Evolutionary conservation across 768 basidiomycete genomes (phyloP), one percentile per base, ranked within the genome.

Genomic region (Hygrophorus russula): DNA sequence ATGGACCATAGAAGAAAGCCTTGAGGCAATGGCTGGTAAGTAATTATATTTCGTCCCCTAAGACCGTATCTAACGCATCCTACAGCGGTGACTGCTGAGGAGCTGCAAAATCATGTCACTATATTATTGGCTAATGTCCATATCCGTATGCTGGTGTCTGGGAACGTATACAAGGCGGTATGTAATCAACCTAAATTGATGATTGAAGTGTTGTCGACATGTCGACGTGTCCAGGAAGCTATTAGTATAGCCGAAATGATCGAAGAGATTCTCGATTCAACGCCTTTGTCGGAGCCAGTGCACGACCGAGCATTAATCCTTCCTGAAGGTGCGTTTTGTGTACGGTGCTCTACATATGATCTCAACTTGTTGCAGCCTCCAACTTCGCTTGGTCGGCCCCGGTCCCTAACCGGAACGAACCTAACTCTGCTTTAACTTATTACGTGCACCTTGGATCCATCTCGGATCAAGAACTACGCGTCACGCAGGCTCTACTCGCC

Each of bases 391-490:
- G 78, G 70, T 67, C 76, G 5, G 54, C 73, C 2, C 68, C 70
- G 2, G 75, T 94, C 18, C 78, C 80, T 3, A 97, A 98, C 59
- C 72, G 78, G 2, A 79, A 87, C 52, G 84, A 99, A 61, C 67
- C 81, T 39, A 99, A 98, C 63, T 88, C 84, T 5, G 75, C 83
- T 1, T 56, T 98, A 41, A 80, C 84, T 2, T 97, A 96, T 64
- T 91, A 84, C 58, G 63, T 86, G 45, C 81, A 89, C 54, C 70
- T 86, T 47, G 93, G 93, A 9, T 69, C 78, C 31, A 57, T 78
- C 27, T 65, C 66, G 5, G 77, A 92, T 55, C 71, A 76, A 36
- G 69, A 59, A 14, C 63, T 76, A 9, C 80, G 92, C 3, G 80
- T 86, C 18, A 69, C 70, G 1, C 70, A 81, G 17, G 64, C 78